Percentiles rank a stretch among this genome's conserved stretches.
phyloP scores from a whole-genome alignment of 2,329 filamentous ascomycete species.

The Magnaporthiopsis rhizophila region DNA sequence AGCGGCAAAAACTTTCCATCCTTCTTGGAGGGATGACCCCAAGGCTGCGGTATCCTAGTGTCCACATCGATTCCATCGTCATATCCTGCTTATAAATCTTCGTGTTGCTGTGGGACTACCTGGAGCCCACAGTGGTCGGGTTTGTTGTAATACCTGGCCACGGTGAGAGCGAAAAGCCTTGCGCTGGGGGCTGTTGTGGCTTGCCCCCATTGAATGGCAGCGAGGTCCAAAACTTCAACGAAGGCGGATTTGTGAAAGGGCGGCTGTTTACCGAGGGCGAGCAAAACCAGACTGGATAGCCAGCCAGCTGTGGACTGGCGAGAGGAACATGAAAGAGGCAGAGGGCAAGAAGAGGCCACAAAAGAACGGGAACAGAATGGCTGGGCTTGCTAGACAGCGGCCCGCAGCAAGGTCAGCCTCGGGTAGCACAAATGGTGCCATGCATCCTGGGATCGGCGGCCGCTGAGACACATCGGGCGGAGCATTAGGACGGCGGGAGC shows the following conservation, averaged over 20 bases:
- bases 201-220: too few species aligned
- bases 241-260: too few species aligned
- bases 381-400: background rate
- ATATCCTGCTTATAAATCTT: too few species aligned
- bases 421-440: too few species aligned
- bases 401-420: background rate
- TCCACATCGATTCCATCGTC: too few species aligned
- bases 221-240: too few species aligned
- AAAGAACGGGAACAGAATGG: background rate
- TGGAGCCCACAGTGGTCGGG: constrained; percentile 1
- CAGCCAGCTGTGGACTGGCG: too few species aligned
- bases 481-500: too few species aligned
- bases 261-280: background rate
- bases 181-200: background rate
- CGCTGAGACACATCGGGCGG: background rate
- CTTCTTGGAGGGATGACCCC: background rate
- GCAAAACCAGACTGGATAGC: too few species aligned
- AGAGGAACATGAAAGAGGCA: background rate
- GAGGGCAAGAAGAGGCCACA: background rate
- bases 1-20: background rate
- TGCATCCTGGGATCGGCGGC: background rate
- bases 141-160: background rate
- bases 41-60: too few species aligned
- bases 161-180: background rate
- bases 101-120: background rate